Evolutionary conservation across 495 filamentous ascomycete genomes (phyloP).

Genomic region (Penicillium angulare): DNA sequence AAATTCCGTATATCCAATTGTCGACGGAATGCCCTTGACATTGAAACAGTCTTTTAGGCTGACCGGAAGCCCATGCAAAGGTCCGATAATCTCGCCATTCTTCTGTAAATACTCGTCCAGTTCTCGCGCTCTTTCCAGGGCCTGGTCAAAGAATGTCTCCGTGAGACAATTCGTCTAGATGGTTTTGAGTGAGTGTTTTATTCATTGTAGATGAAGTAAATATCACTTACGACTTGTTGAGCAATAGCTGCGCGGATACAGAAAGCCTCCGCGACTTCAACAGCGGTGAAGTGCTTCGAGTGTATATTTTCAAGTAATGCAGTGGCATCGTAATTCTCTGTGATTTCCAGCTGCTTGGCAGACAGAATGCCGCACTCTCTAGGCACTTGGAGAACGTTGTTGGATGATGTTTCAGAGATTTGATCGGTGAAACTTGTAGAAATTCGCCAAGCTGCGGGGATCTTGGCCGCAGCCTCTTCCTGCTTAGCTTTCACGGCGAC

Average conservation of each 20-base stretch:
- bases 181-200: background rate
- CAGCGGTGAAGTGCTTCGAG: constrained; percentile 5
- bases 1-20: constrained; percentile 25
- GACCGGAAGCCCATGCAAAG: constrained; percentile 23
- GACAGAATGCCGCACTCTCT: constrained; percentile 44
- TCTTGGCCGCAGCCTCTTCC: constrained; percentile 35
- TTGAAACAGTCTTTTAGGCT: constrained; percentile 22
- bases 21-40: constrained; percentile 44
- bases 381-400: constrained; percentile 37
- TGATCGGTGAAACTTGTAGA: constrained; percentile 10
- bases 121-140: background rate
- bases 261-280: constrained; percentile 45
- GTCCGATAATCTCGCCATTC: constrained; percentile 9
- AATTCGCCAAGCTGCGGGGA: constrained; percentile 43
- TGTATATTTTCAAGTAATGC: background rate
- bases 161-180: background rate
- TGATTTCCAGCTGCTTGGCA: constrained; percentile 50
- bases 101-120: constrained; percentile 15
- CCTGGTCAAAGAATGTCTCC: background rate
- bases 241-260: constrained; percentile 44
- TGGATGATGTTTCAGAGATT: constrained; percentile 4
- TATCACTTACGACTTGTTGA: constrained; percentile 33
- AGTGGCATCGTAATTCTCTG: constrained; percentile 32
- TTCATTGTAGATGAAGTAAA: background rate
- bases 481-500: constrained; percentile 31